Base-by-base conservation (phyloP, 805 yeast genomes). In the Yarrowia sp. region DNA sequence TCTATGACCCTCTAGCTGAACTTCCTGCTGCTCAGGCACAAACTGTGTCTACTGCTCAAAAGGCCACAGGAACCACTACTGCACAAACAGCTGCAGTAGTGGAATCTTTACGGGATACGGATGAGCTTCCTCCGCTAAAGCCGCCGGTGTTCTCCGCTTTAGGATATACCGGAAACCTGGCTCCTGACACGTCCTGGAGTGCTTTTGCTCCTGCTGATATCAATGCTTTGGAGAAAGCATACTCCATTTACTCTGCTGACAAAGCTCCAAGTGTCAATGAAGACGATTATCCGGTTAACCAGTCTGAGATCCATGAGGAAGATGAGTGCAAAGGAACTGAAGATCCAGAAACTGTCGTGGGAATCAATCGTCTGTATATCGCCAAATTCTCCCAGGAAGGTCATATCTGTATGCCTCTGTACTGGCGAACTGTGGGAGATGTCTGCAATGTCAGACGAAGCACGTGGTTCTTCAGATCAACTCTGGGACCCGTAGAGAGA, bases 141-240 rank as follows among this genome's bases (percentile, higher is more conserved):
- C 43, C 64, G 22, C 72, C 73, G 10, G 70, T 71, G 45, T 77
- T 72, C 70, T 75, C 78, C 1, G 56, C 72, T 11, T 50, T 74
- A 10, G 70, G 77, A 4, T 70, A 74, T 12, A 72, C 73, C 0
- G 75, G 76, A 10, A 58, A 74, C 5, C 70, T 76, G 2, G 56
- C 72, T 3, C 79, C 79, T 3, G 71, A 70, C 40, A 42, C 74
- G 8, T 72, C 73, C 14, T 80, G 82, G 82, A 71, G 72, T 26
- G 80, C 82, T 8, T 80, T 80, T 73, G 74, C 72, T 26, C 81
- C 82, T 3, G 72, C 73, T 32, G 82, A 80, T 70, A 77, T 74
- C 65, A 64, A 48, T 11, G 70, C 76, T 35, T 70, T 79, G 43
- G 73, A 70, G 38, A 63, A 40, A 16, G 74, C 75, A 1, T 74